phyloP scores from a whole-genome alignment of 495 filamentous ascomycete genomes.

The Aspergillus heteromorphus region DNA sequence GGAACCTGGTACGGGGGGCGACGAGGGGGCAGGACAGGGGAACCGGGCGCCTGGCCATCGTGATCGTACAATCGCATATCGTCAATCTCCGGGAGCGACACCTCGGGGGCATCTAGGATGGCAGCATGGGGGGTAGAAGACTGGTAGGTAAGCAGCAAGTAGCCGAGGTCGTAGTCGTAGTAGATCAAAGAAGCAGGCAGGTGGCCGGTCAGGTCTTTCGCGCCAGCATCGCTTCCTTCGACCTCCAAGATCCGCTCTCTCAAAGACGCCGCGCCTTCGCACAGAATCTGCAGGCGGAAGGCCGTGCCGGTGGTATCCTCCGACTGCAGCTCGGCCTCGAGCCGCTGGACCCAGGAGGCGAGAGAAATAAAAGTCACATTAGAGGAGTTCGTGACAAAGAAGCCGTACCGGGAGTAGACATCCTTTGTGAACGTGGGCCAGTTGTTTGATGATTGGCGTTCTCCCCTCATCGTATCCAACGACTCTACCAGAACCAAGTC shows the following conservation, averaged over 20 bases:
- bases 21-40: slow-evolving; percentile 32
- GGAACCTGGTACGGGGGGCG: slow-evolving; percentile 68
- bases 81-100: slow-evolving; percentile 24
- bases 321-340: slow-evolving; percentile 69
- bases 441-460: slow-evolving; percentile 41
- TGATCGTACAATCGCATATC: slow-evolving; percentile 30
- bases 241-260: slow-evolving; percentile 56
- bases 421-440: slow-evolving; percentile 76
- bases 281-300: slow-evolving; percentile 68
- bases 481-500: slow-evolving; percentile 48
- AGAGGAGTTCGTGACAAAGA: slow-evolving; percentile 68
- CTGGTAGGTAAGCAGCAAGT: slow-evolving; percentile 69
- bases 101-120: slow-evolving; percentile 60
- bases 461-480: slow-evolving; percentile 55
- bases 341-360: slow-evolving; percentile 64
- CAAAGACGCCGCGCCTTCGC: slow-evolving; percentile 54
- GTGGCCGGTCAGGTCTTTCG: slow-evolving; percentile 28
- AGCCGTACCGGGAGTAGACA: slow-evolving; percentile 64
- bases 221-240: slow-evolving; percentile 40
- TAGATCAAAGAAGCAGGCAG: slow-evolving; percentile 61
- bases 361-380: slow-evolving; percentile 69
- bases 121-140: slow-evolving; percentile 57
- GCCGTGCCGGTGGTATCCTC: slow-evolving; percentile 59
- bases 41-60: slow-evolving; percentile 15
- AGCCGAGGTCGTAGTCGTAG: slow-evolving; percentile 69